These are phyloP conservation scores for Backusella psychrophila DNA, from an alignment of 192 early-diverging fungal species.

Conservation along the genomic window DNA sequence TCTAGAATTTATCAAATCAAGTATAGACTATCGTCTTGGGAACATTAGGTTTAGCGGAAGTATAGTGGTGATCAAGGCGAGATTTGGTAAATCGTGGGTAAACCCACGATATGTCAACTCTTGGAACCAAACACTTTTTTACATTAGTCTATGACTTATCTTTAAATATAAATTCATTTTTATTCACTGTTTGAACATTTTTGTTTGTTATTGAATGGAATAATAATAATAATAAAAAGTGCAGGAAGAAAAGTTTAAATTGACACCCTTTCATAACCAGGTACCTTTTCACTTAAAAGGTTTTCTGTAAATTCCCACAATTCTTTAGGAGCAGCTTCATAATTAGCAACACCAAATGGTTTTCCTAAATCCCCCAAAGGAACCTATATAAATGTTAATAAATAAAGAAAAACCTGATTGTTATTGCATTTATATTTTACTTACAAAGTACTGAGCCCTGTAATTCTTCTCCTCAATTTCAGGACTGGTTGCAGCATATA, in stretches of 20 bases:
- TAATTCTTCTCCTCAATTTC: conserved; percentile 47
- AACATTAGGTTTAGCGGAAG: too few species aligned
- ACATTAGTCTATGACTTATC: too few species aligned
- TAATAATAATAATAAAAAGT: neutral
- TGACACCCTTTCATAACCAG: conserved; percentile 11
- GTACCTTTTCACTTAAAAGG: conserved; percentile 27
- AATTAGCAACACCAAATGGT: neutral
- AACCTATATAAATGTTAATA: conserved; percentile 18
- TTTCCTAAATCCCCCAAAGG: conserved; percentile 1
- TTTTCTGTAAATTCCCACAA: conserved; percentile 35
- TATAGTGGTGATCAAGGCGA: too few species aligned
- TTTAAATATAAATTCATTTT: too few species aligned
- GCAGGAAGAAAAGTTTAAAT: neutral
- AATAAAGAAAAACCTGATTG: neutral
- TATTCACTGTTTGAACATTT: neutral
- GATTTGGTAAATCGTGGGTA: too few species aligned
- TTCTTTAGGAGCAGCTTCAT: conserved; percentile 7
- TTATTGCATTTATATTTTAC: neutral
- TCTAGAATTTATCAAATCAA: too few species aligned
- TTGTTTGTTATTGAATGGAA: neutral
- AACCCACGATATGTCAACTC: too few species aligned
- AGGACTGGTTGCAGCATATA: conserved; percentile 52
- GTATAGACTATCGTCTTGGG: too few species aligned
- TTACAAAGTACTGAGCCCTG: conserved; percentile 39
- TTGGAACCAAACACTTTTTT: too few species aligned